phyloP scores from a whole-genome alignment of 768 basidiomycete species.

The Boletus coccyginus region DNA sequence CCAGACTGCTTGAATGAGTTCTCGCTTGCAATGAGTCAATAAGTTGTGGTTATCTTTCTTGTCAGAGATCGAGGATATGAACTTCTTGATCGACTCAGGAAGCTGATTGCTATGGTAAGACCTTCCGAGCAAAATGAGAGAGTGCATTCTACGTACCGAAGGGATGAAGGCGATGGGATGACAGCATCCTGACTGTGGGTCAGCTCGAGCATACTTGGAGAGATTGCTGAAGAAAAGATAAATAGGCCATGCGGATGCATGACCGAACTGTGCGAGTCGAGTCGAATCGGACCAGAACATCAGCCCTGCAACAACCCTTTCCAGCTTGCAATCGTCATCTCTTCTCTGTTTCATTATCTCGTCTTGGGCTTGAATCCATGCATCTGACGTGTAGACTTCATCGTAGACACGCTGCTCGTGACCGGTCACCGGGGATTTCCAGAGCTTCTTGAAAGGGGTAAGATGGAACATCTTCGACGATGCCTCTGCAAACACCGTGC shows the following conservation, averaged over 20 bases:
- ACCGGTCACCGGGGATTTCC: too few species aligned
- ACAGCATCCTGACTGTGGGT: background rate
- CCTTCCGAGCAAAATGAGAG: background rate
- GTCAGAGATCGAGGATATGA: background rate
- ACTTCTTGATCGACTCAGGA: background rate
- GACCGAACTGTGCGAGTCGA: conserved; percentile 7
- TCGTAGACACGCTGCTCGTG: too few species aligned
- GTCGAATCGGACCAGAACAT: conserved; percentile 11
- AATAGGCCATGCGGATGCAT: conserved; percentile 14
- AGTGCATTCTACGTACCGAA: conserved; percentile 1
- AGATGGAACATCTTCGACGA: conserved; percentile 20
- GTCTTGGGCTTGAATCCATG: too few species aligned
- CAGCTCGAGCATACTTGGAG: background rate
- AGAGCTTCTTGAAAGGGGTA: conserved; percentile 10
- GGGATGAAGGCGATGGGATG: background rate
- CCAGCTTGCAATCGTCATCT: background rate
- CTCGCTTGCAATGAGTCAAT: background rate
- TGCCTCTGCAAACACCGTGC: conserved; percentile 2
- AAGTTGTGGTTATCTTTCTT: background rate
- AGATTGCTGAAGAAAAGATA: background rate
- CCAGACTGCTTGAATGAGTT: background rate
- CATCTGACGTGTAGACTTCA: too few species aligned
- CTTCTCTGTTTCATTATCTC: conserved; percentile 1
- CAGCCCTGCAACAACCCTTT: background rate
- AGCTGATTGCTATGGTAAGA: background rate